These are phyloP conservation scores for Acacia pycnantha DNA, from an alignment of 331 rosid species.

Conservation along the genomic window DNA sequence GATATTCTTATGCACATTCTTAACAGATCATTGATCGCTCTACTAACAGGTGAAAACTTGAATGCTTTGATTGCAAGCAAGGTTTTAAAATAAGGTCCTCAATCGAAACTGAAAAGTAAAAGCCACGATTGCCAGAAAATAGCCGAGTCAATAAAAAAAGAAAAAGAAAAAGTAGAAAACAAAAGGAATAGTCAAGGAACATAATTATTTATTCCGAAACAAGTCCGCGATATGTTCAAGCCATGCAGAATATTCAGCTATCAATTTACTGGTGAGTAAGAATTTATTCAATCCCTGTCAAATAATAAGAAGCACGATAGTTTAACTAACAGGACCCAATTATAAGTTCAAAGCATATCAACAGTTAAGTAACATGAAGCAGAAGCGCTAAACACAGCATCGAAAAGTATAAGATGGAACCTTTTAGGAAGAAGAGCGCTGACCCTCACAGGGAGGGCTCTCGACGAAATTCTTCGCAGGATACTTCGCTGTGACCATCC, in stretches of 20 bases:
- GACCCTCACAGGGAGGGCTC: slow-evolving; percentile 79
- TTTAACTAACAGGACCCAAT: background rate
- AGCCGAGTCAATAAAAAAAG: background rate
- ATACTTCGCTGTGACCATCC: slow-evolving; percentile 76
- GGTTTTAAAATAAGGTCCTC: background rate
- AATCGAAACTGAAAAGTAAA: background rate
- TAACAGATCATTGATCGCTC: background rate
- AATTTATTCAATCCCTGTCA: slow-evolving; percentile 24
- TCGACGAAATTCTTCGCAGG: slow-evolving; percentile 67
- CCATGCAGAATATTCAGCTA: slow-evolving; percentile 13
- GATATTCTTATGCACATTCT: background rate
- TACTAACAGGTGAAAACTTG: background rate
- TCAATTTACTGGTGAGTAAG: background rate
- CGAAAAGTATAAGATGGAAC: slow-evolving; percentile 27
- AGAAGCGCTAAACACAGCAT: background rate
- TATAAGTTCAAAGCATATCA: slow-evolving; percentile 10
- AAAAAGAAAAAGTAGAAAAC: background rate
- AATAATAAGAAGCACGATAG: background rate
- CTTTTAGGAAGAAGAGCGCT: slow-evolving; percentile 68
- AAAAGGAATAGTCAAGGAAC: background rate
- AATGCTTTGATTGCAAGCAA: slow-evolving; percentile 14
- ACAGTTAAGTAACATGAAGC: background rate
- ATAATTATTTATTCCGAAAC: background rate
- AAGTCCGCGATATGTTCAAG: background rate
- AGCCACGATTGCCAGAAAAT: background rate